These are phyloP conservation scores for Porcisia deanei DNA, from an alignment of 208 protist species.

Conservation along the genomic window DNA sequence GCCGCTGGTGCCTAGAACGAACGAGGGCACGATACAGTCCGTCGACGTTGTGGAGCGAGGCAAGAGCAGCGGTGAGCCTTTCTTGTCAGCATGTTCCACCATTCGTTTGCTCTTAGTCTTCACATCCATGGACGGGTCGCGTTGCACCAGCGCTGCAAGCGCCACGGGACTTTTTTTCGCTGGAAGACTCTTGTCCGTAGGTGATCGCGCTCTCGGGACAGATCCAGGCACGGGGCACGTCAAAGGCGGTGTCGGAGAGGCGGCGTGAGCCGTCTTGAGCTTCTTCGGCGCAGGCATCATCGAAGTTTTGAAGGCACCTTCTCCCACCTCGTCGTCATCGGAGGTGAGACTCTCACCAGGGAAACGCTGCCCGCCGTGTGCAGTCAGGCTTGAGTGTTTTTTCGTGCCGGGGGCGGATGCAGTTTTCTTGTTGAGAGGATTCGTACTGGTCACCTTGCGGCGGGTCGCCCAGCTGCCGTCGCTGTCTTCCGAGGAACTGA, in stretches of 20 bases:
- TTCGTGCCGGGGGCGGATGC: neutral
- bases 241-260: constrained; percentile 8
- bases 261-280: neutral
- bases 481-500: constrained; percentile 39
- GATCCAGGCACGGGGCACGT: neutral
- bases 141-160: neutral
- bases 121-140: neutral
- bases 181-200: neutral
- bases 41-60: constrained; percentile 40
- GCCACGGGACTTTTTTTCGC: neutral
- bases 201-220: neutral
- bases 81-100: constrained; percentile 11
- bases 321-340: constrained; percentile 27
- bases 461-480: constrained; percentile 55
- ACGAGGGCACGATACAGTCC: constrained; percentile 56
- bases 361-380: constrained; percentile 21
- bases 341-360: constrained; percentile 29
- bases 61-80: constrained; percentile 38
- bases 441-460: neutral
- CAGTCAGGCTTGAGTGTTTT: neutral
- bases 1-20: constrained; percentile 56
- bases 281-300: constrained; percentile 19
- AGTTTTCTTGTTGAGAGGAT: neutral
- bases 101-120: neutral
- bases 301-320: neutral